These are phyloP conservation scores for Salix arbutifolia DNA, from an alignment of 345 rosid species.

Conservation along the genomic window DNA sequence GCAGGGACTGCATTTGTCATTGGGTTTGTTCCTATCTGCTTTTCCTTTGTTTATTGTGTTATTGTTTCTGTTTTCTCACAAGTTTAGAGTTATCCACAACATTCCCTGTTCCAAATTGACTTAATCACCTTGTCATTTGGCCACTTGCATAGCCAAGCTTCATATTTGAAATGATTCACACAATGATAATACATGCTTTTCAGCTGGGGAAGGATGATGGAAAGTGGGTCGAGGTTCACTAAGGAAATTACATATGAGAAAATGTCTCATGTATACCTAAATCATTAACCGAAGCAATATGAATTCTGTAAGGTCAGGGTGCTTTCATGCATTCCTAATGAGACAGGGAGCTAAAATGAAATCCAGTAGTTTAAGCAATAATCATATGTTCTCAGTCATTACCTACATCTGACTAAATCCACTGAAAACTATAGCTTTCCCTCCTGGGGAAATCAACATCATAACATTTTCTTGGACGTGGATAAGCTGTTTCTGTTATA, in stretches of 20 bases:
- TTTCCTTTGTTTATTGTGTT: neutral
- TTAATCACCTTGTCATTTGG: neutral
- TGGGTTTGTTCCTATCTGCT: slow-evolving; percentile 48
- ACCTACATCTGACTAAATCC: too few relatives aligned
- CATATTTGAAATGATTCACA: neutral
- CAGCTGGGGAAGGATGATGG: neutral
- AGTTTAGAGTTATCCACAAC: neutral
- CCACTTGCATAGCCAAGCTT: neutral
- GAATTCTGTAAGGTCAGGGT: neutral
- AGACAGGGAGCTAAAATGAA: neutral
- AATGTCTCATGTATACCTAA: neutral
- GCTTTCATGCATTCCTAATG: slow-evolving; percentile 10
- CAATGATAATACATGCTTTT: neutral
- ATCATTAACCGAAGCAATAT: neutral
- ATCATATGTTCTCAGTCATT: too few relatives aligned
- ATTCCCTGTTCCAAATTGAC: neutral
- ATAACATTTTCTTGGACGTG: too few relatives aligned
- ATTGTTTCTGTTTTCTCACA: neutral
- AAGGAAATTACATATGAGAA: neutral
- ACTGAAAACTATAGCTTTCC: too few relatives aligned
- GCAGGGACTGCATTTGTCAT: slow-evolving; percentile 73
- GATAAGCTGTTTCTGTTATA: too few relatives aligned
- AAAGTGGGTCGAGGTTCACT: neutral
- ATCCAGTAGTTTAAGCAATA: too few relatives aligned
- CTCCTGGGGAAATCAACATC: too few relatives aligned